Conservation (phyloP, 352 stramenopile species). For the Globisporangium irregulare region DNA sequence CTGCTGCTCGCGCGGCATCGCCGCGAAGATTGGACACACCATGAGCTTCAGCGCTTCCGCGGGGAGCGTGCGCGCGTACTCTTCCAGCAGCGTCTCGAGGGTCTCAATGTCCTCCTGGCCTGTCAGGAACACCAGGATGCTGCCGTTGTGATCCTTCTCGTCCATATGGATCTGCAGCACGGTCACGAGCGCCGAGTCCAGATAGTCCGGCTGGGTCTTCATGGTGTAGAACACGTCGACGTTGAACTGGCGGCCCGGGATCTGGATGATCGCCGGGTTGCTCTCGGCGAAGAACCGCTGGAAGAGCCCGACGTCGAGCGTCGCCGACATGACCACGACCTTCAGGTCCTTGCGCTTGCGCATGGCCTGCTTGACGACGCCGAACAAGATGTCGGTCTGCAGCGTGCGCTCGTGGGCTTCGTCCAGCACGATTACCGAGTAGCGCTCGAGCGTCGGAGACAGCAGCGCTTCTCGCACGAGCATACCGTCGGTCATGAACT, state of each 20-base stretch:
- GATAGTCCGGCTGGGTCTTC: conserved; percentile 87
- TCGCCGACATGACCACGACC: conserved; percentile 98
- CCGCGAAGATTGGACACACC: conserved; percentile 95
- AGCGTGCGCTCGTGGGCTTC: conserved; percentile 87
- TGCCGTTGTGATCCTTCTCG: conserved; percentile 67
- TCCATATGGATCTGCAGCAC: conserved; percentile 91
- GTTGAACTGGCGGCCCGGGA: conserved; percentile 86
- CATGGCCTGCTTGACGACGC: conserved; percentile 85
- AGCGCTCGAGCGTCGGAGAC: conserved; percentile 64
- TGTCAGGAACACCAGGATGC: conserved; percentile 94
- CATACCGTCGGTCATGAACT: conserved; percentile 93
- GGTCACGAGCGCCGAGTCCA: conserved; percentile 85
- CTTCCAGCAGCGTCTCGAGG: conserved; percentile 77
- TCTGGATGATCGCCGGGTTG: conserved; percentile 75
- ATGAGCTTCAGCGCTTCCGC: conserved; percentile 68
- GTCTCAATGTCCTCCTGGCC: conserved; percentile 97
- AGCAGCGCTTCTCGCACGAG: conserved; percentile 89
- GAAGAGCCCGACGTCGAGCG: conserved; percentile 94
- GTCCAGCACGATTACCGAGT: conserved; percentile 85
- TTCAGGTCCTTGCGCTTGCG: conserved; percentile 85
- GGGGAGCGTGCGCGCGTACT: conserved; percentile 75
- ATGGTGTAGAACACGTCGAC: conserved; percentile 90
- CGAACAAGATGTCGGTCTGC: conserved; percentile 90
- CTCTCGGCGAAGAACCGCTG: conserved; percentile 91
- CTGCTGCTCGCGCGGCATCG: conserved; percentile 94